These are phyloP conservation scores for Guyanaporus albipodus DNA, from an alignment of 768 basidiomycete species.

Conservation along the genomic window DNA sequence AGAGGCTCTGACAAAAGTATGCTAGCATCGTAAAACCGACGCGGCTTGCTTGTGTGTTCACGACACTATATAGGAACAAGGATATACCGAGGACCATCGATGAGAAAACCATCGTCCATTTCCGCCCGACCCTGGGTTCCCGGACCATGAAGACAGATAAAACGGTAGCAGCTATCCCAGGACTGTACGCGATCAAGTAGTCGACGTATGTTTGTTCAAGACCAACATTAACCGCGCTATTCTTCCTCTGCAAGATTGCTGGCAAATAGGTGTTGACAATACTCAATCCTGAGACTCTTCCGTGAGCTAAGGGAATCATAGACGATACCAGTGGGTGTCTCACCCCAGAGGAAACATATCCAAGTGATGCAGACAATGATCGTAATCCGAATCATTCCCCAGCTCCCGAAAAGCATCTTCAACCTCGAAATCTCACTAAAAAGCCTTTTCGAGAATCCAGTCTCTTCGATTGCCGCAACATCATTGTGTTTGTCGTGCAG, in stretches of 20 bases:
- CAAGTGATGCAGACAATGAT: constrained; percentile 10
- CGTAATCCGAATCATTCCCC: constrained; percentile 9
- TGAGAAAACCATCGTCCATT: constrained; percentile 15
- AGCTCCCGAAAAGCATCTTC: constrained; percentile 9
- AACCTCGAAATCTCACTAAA: constrained; percentile 7
- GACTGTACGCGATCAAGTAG: constrained; percentile 5
- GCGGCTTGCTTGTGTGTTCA: constrained; percentile 10
- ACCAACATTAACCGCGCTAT: constrained; percentile 3
- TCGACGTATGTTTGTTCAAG: constrained; percentile 8
- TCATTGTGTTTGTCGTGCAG: constrained; percentile 5
- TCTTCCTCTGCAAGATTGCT: constrained; percentile 11
- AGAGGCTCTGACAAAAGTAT: constrained; percentile 9
- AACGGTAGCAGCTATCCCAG: constrained; percentile 1
- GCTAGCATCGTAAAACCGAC: constrained; percentile 9
- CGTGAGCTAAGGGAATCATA: neutral
- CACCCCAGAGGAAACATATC: constrained; percentile 14
- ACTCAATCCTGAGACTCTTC: neutral
- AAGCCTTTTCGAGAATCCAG: neutral
- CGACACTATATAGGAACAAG: constrained; percentile 6
- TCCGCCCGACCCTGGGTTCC: constrained; percentile 8
- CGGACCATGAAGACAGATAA: constrained; percentile 13
- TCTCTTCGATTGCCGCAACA: neutral
- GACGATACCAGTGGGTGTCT: neutral
- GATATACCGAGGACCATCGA: constrained; percentile 4
- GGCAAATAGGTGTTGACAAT: constrained; percentile 4